Conservation (phyloP, 164 flowering plant genomes). For the Amborella trichopoda region DNA sequence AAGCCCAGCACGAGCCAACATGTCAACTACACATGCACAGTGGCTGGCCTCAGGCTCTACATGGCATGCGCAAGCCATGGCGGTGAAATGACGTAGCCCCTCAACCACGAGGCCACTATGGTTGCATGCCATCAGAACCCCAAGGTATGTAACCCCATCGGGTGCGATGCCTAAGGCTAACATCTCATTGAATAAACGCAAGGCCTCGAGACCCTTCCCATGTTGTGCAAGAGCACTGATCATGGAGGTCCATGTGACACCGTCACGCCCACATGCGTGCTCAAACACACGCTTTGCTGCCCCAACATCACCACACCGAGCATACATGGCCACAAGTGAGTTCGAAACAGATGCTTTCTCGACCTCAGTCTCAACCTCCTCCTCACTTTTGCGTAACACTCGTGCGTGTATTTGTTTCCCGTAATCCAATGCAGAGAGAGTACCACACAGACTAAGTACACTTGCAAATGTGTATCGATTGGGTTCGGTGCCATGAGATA, state of each 20-base stretch:
- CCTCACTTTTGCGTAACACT: slow-evolving; percentile 41
- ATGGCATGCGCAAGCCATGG: slow-evolving; percentile 20
- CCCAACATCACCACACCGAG: slow-evolving; percentile 56
- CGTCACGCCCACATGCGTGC: slow-evolving; percentile 26
- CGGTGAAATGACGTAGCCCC: slow-evolving; percentile 26
- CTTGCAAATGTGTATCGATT: slow-evolving; percentile 68
- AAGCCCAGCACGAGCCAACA: slow-evolving; percentile 39
- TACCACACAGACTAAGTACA: slow-evolving; percentile 58
- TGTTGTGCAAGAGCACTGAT: slow-evolving; percentile 46
- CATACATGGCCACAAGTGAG: slow-evolving; percentile 74
- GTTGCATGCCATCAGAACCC: slow-evolving; percentile 38
- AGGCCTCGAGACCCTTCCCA: slow-evolving; percentile 31
- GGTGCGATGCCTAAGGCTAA: slow-evolving; percentile 28
- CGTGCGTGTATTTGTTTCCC: slow-evolving; percentile 69
- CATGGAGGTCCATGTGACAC: slow-evolving; percentile 77
- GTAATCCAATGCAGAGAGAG: slow-evolving; percentile 53
- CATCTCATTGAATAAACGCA: slow-evolving; percentile 26
- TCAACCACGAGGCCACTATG: slow-evolving; percentile 32
- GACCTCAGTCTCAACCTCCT: slow-evolving; percentile 37
- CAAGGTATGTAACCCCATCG: slow-evolving; percentile 37
- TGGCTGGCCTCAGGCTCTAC: slow-evolving; percentile 27
- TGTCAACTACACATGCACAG: slow-evolving; percentile 43
- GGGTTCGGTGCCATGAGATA: slow-evolving; percentile 62
- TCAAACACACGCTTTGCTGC: slow-evolving; percentile 45
- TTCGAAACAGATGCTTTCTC: slow-evolving; percentile 54